Conservation (phyloP, 352 stramenopile species). For the Phytophthora megakarya region DNA sequence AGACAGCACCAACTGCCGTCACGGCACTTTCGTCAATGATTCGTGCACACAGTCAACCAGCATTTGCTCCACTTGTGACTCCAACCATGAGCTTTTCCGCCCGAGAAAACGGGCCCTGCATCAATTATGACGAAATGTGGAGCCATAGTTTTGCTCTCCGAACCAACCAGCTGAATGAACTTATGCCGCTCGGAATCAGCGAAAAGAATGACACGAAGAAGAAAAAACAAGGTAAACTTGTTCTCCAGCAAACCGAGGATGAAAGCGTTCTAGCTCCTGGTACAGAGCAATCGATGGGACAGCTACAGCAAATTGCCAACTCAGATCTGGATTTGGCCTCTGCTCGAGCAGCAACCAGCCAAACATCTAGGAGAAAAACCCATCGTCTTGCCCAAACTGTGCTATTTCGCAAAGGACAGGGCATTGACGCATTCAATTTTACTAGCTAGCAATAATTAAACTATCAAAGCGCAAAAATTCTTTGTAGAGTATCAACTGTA, state of each 20-base stretch:
- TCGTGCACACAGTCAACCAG: constrained; percentile 46
- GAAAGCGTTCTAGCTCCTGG: neutral
- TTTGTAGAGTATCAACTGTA: too few relatives aligned
- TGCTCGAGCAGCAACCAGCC: constrained; percentile 15
- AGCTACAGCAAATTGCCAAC: constrained; percentile 40
- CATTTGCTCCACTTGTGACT: constrained; percentile 13
- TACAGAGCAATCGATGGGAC: constrained; percentile 18
- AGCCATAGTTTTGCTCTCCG: constrained; percentile 46
- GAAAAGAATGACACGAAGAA: constrained; percentile 26
- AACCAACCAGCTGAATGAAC: constrained; percentile 27
- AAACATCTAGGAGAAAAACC: constrained; percentile 33
- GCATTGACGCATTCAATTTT: constrained; percentile 46
- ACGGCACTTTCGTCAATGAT: constrained; percentile 38
- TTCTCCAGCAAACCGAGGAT: constrained; percentile 12
- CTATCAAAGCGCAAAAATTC: too few relatives aligned
- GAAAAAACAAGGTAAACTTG: constrained; percentile 24
- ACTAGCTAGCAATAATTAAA: constrained; percentile 16
- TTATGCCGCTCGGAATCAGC: neutral
- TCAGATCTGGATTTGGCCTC: constrained; percentile 37
- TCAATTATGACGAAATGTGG: constrained; percentile 75
- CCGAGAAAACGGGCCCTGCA: constrained; percentile 10
- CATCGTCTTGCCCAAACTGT: constrained; percentile 43
- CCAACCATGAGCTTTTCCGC: constrained; percentile 24
- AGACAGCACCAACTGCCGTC: neutral
- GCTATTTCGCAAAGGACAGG: constrained; percentile 40